A percentile compares a stretch with the other conserved stretches of the same genome.
Conservation (phyloP, 2,329 filamentous ascomycete species). For the Simplicillium sp. region DNA sequence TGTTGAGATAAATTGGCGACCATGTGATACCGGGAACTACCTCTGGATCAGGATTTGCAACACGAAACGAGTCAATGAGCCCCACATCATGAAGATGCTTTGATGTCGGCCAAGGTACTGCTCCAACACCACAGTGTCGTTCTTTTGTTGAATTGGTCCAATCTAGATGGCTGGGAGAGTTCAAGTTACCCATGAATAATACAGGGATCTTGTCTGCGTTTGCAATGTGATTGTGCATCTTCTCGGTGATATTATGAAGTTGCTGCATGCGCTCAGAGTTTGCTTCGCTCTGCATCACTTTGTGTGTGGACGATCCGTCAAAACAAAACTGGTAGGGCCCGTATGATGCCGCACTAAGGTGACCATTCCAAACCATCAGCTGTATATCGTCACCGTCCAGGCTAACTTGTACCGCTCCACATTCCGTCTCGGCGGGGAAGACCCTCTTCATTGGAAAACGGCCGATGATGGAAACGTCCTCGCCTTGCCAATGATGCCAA, state of each 20-base stretch:
- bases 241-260: slow-evolving; percentile 20
- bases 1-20: slow-evolving; percentile 26
- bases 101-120: slow-evolving; percentile 28
- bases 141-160: slow-evolving; percentile 21
- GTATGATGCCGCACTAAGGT: slow-evolving; percentile 26
- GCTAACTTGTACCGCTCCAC: slow-evolving; percentile 22
- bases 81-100: slow-evolving; percentile 19
- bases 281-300: slow-evolving; percentile 22
- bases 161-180: slow-evolving; percentile 33
- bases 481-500: slow-evolving; percentile 24
- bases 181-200: slow-evolving; percentile 30
- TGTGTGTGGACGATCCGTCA: slow-evolving; percentile 17
- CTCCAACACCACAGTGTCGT: slow-evolving; percentile 23
- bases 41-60: slow-evolving; percentile 23
- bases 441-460: slow-evolving; percentile 26
- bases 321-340: slow-evolving; percentile 34
- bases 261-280: slow-evolving; percentile 25
- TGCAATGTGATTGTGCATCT: slow-evolving; percentile 20
- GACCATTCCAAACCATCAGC: slow-evolving; percentile 24
- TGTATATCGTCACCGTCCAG: slow-evolving; percentile 20
- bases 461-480: slow-evolving; percentile 23
- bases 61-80: slow-evolving; percentile 27
- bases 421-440: slow-evolving; percentile 13
- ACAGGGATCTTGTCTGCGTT: slow-evolving; percentile 21
- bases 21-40: slow-evolving; percentile 25